Evolutionary conservation across 2,329 filamentous ascomycete genomes (phyloP).

Genomic region (Colletotrichum tabaci): DNA sequence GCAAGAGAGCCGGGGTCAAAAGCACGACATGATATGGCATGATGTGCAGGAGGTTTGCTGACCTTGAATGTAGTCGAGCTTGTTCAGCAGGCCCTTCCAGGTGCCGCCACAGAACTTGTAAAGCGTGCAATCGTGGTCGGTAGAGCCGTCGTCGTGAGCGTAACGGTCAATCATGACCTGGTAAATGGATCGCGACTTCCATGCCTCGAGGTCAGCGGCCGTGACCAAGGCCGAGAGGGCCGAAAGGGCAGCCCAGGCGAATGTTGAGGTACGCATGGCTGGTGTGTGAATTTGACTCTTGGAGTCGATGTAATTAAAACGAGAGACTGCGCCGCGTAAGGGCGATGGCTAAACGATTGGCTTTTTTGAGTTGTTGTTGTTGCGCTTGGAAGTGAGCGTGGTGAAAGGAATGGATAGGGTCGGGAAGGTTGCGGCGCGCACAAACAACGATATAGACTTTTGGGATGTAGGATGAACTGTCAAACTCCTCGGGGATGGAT

Average conservation of each 20-base stretch:
- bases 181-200: conserved; percentile 57
- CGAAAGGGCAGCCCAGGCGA: conserved; percentile 37
- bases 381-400: conserved; percentile 26
- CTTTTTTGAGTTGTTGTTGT: background rate
- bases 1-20: too few relatives aligned
- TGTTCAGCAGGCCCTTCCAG: conserved; percentile 63
- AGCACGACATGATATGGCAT: background rate
- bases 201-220: conserved; percentile 36
- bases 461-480: conserved; percentile 16
- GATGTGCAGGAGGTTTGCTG: conserved; percentile 34
- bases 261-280: conserved; percentile 34
- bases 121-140: conserved; percentile 57
- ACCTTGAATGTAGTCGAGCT: conserved; percentile 66
- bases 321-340: conserved; percentile 36
- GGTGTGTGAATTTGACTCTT: background rate
- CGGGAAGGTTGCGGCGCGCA: conserved; percentile 24
- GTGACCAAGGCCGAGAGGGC: conserved; percentile 28
- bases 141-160: conserved; percentile 58
- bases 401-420: conserved; percentile 37
- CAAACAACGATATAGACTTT: conserved; percentile 39
- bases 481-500: conserved; percentile 17
- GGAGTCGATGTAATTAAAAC: conserved; percentile 15
- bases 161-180: conserved; percentile 62
- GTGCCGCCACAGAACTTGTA: conserved; percentile 65
- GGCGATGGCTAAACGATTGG: conserved; percentile 28